A percentile compares a stretch with the other conserved stretches of the same genome.
These are phyloP conservation scores for Aspergillus baeticus DNA, from an alignment of 495 filamentous ascomycete species.

Conservation along the genomic window DNA sequence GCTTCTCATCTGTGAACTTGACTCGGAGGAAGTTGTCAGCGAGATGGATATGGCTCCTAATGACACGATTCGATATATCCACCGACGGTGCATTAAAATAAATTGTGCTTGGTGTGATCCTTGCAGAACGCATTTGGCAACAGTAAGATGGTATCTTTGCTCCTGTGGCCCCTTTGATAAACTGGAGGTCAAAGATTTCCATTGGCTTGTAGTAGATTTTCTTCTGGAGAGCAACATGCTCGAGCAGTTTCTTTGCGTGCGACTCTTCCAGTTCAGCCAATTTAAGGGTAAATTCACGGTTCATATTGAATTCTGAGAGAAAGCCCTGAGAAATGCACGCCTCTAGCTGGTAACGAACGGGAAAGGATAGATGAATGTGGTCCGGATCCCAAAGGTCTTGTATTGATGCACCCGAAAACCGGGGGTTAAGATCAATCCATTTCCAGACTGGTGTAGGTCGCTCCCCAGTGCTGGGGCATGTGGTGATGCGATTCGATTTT, in stretches of 20 bases:
- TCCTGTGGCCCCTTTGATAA: slow-evolving; percentile 39
- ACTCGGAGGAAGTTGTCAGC: slow-evolving; percentile 88
- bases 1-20: slow-evolving; percentile 83
- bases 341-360: slow-evolving; percentile 86
- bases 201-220: slow-evolving; percentile 67
- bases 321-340: slow-evolving; percentile 79
- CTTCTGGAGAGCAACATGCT: slow-evolving; percentile 60
- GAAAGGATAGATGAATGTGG: slow-evolving; percentile 58
- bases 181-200: slow-evolving; percentile 63
- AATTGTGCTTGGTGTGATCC: slow-evolving; percentile 79
- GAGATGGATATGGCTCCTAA: slow-evolving; percentile 65
- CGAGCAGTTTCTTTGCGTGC: slow-evolving; percentile 56
- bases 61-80: slow-evolving; percentile 85
- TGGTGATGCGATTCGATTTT: slow-evolving; percentile 24
- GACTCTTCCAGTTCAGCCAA: slow-evolving; percentile 51
- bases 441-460: slow-evolving; percentile 48
- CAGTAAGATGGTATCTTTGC: slow-evolving; percentile 68
- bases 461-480: slow-evolving; percentile 11
- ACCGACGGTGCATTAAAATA: slow-evolving; percentile 73
- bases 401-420: slow-evolving; percentile 17
- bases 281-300: slow-evolving; percentile 58
- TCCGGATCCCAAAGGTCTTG: slow-evolving; percentile 32
- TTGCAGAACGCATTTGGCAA: slow-evolving; percentile 69
- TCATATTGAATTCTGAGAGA: slow-evolving; percentile 78
- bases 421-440: slow-evolving; percentile 47